Base-by-base conservation (phyloP, 2,329 filamentous ascomycete genomes). In the Colletotrichum eremochloae region DNA sequence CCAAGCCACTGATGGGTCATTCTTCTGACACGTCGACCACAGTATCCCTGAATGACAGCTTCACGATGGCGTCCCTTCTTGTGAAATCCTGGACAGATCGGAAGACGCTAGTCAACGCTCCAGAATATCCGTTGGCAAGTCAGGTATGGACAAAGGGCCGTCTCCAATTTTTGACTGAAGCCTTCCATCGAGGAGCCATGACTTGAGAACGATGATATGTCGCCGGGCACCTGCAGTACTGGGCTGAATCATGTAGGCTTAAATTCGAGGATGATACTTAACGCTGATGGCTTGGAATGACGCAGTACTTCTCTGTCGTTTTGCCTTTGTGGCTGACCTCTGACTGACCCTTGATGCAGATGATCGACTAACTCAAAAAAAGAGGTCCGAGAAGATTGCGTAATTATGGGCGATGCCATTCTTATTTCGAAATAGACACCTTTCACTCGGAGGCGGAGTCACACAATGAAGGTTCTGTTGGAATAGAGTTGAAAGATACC, bases 1-100 rank as follows among this genome's bases (percentile, higher is more conserved):
- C 62, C 56, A 67, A 50, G 40, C 33, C 62, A 52, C 67, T 63
- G 58, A 53, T 71, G 67, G 55, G 53, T 61, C 60, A 71, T 29
- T 24, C 67, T 52, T 63, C 63, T 62, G 68, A 67, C 71, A 73
- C 71, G 71, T 73, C 67, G 50, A 73, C 71, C 40, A 18, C 68
- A 60, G 40, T 67, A 71, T 55, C 71, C 67, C 52, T 55, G 71
- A 31, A 4, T 63, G 62, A 60, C 62, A 73, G 67, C 71, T 71
- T 72, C 70, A 65, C 66, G 69, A 72, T 72, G 33, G 12, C 46
- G 60, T 9, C 14, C 3, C 15, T 42, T 18, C 29, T 15, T 31
- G 55, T 64, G 36, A 55, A 31, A 69, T 72, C 70, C 70, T n/a
- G 7, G 69, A 14, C 33, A 50, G 66, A 72, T 72, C 66, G 66